These are phyloP conservation scores for Xylaria palmicola DNA, from an alignment of 495 filamentous ascomycete genomes.

Conservation along the genomic window DNA sequence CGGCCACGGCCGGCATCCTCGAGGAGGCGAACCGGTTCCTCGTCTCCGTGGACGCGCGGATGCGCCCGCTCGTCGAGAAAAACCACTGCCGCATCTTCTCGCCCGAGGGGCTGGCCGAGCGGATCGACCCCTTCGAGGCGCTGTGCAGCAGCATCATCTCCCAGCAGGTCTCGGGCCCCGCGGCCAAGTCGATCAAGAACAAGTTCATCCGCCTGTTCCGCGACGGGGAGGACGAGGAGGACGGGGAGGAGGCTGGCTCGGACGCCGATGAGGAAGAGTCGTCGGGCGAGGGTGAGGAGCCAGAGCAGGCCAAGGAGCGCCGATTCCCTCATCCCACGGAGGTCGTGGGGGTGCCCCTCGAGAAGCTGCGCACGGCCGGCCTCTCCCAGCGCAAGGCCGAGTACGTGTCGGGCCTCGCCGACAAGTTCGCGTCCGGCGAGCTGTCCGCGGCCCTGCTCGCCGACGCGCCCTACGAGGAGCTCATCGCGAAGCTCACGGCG, in stretches of 20 bases:
- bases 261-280: constrained; percentile 28
- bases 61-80: constrained; percentile 69
- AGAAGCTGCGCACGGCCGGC: constrained; percentile 75
- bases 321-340: constrained; percentile 75
- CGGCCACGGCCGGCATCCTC: constrained; percentile 72
- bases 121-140: constrained; percentile 82
- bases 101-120: constrained; percentile 75
- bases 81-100: constrained; percentile 80
- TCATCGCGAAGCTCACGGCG: constrained; percentile 76
- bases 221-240: constrained; percentile 22
- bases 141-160: constrained; percentile 86
- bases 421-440: constrained; percentile 74
- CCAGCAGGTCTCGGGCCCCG: constrained; percentile 92
- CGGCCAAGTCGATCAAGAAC: constrained; percentile 80
- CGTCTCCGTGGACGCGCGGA: constrained; percentile 68
- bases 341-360: constrained; percentile 59
- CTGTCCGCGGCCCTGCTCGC: constrained; percentile 72
- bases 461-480: constrained; percentile 77
- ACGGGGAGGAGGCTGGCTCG: no score
- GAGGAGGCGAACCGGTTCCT: constrained; percentile 77
- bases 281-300: constrained; percentile 14
- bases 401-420: constrained; percentile 80
- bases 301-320: neutral
- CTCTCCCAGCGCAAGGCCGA: constrained; percentile 92
- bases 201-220: constrained; percentile 82